phyloP scores from a whole-genome alignment of 148 eudicot species.

The Rhododendron griersonianum region DNA sequence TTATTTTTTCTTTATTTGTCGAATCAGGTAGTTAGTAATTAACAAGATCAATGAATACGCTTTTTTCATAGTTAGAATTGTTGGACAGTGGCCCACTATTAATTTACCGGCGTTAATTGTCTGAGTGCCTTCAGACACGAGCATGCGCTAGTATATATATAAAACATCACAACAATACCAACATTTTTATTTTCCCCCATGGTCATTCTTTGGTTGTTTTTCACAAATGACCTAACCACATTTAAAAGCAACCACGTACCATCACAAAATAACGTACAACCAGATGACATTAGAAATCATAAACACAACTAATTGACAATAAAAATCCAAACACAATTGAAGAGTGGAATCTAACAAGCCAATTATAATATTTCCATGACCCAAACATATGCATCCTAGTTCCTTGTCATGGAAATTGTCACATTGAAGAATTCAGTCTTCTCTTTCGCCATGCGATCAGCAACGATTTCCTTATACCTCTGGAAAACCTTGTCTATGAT shows the following conservation, averaged over 20 bases:
- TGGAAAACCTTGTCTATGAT: constrained; percentile 35
- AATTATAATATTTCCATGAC: not conserved
- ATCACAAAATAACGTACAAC: not conserved
- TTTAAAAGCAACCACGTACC: not conserved
- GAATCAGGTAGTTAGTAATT: too few species aligned
- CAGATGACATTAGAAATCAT: not conserved
- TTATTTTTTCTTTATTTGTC: too few species aligned
- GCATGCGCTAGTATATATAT: too few species aligned
- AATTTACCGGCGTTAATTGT: too few species aligned
- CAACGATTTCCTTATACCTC: constrained; percentile 21
- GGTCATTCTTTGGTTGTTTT: too few species aligned
- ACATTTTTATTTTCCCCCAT: too few species aligned
- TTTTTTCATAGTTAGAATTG: too few species aligned
- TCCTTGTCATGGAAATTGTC: constrained; percentile 34
- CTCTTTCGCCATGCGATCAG: constrained; percentile 31
- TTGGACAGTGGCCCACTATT: too few species aligned
- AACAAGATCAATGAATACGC: too few species aligned
- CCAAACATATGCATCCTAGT: not conserved
- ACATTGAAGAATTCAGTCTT: constrained; percentile 35
- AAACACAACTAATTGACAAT: not conserved
- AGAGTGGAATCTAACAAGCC: not conserved
- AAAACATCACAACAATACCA: too few species aligned
- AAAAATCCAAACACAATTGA: not conserved
- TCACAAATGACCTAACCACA: not conserved
- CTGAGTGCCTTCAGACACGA: too few species aligned